phyloP scores from a whole-genome alignment of 495 filamentous ascomycete genomes.

The Penicillium manginii region DNA sequence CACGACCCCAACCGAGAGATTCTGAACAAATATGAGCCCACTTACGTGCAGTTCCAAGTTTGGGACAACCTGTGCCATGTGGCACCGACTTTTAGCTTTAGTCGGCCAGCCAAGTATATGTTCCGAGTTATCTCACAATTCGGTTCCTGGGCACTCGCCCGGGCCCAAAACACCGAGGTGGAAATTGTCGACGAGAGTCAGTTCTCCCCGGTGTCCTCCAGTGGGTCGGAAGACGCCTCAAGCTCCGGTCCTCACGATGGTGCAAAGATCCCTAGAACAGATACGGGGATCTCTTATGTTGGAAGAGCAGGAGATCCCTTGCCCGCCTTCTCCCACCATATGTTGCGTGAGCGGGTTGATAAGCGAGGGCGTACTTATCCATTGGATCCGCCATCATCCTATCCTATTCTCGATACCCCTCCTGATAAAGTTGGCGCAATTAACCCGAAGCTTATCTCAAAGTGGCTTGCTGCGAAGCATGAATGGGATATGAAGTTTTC shows the following conservation, averaged over 20 bases:
- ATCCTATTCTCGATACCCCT: slow-evolving; percentile 64
- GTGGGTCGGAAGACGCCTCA: slow-evolving; percentile 45
- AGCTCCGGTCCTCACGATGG: slow-evolving; percentile 21
- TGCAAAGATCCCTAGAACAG: slow-evolving; percentile 23
- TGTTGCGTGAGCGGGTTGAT: slow-evolving; percentile 88
- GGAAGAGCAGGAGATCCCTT: slow-evolving; percentile 83
- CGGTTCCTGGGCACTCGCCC: slow-evolving; percentile 83
- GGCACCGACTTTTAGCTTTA: slow-evolving; percentile 86
- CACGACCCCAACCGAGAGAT: slow-evolving; percentile 56
- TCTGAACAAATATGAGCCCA: slow-evolving; percentile 71
- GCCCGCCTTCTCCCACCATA: slow-evolving; percentile 76
- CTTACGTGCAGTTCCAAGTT: slow-evolving; percentile 92
- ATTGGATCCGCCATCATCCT: slow-evolving; percentile 61
- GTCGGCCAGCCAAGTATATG: slow-evolving; percentile 93
- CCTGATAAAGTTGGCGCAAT: slow-evolving; percentile 71
- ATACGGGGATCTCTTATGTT: slow-evolving; percentile 47
- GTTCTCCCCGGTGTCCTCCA: slow-evolving; percentile 73
- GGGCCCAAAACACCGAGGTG: slow-evolving; percentile 76
- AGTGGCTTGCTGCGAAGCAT: slow-evolving; percentile 75
- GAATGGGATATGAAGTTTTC: slow-evolving; percentile 74
- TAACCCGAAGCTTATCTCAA: slow-evolving; percentile 76
- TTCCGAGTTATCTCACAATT: slow-evolving; percentile 89
- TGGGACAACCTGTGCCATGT: slow-evolving; percentile 97
- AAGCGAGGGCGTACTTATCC: slow-evolving; percentile 71
- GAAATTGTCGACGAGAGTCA: slow-evolving; percentile 80